phyloP scores from a whole-genome alignment of 768 basidiomycete species.

The Rhodocollybia butyracea region DNA sequence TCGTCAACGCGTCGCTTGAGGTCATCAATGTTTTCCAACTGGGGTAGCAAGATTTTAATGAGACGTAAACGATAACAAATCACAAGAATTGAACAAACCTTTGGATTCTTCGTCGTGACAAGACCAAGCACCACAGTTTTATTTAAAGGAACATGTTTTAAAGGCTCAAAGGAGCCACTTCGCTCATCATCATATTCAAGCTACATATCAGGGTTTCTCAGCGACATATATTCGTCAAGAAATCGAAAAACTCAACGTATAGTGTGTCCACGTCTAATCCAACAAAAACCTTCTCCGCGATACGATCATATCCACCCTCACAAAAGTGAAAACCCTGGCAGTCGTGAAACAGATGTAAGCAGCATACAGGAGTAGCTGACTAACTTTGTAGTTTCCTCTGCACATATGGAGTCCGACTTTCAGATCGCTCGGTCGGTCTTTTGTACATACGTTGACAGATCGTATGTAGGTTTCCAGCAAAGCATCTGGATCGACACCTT shows the following conservation, averaged over 20 bases:
- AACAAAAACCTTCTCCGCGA: constrained; percentile 54
- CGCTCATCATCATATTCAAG: constrained; percentile 67
- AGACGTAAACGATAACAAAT: neutral
- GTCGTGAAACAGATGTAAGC: neutral
- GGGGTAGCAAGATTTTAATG: constrained; percentile 9
- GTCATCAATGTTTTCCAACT: constrained; percentile 50
- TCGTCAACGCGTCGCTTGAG: constrained; percentile 50
- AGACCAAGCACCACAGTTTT: constrained; percentile 47
- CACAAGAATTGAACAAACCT: constrained; percentile 28
- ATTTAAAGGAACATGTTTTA: constrained; percentile 46
- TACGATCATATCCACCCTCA: constrained; percentile 57
- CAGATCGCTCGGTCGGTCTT: constrained; percentile 51
- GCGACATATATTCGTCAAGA: neutral
- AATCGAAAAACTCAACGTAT: constrained; percentile 31
- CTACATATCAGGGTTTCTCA: constrained; percentile 26
- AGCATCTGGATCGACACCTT: constrained; percentile 57
- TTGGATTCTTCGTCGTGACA: constrained; percentile 44
- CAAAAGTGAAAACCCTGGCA: constrained; percentile 46
- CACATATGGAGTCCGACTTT: constrained; percentile 60
- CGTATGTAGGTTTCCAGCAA: constrained; percentile 69
- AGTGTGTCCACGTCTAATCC: constrained; percentile 55
- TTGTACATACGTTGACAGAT: constrained; percentile 55
- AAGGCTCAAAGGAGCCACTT: constrained; percentile 56
- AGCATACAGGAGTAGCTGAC: constrained; percentile 17
- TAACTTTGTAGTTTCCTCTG: constrained; percentile 50